phyloP scores from a whole-genome alignment of 805 yeast species.

The Candida sakaeoensis region DNA sequence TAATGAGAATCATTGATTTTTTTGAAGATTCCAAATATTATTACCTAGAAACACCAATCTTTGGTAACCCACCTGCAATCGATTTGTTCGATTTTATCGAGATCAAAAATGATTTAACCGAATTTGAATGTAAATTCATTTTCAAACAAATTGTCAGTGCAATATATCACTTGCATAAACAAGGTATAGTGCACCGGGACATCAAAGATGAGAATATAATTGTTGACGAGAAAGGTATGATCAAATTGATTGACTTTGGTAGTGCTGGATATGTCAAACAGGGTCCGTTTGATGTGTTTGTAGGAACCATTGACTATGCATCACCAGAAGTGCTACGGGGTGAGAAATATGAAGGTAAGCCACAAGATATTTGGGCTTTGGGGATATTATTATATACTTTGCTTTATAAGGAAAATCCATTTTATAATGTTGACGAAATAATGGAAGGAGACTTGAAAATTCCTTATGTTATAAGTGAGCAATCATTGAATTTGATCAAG shows the following conservation, averaged over 20 bases:
- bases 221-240: constrained; percentile 74
- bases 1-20: constrained; percentile 80
- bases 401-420: constrained; percentile 91
- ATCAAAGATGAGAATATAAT: constrained; percentile 93
- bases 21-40: constrained; percentile 90
- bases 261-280: constrained; percentile 85
- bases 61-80: constrained; percentile 85
- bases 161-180: constrained; percentile 72
- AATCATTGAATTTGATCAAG: constrained; percentile 57
- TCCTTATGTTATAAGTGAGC: constrained; percentile 62
- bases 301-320: constrained; percentile 95
- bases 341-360: constrained; percentile 82
- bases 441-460: constrained; percentile 82
- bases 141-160: constrained; percentile 80
- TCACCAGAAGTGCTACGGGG: constrained; percentile 95
- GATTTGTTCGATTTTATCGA: constrained; percentile 93
- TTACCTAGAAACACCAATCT: constrained; percentile 87
- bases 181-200: constrained; percentile 91
- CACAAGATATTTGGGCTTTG: constrained; percentile 97
- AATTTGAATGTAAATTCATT: constrained; percentile 70
- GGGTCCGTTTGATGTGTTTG: constrained; percentile 97
- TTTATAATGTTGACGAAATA: constrained; percentile 91
- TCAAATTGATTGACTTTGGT: constrained; percentile 91
- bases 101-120: constrained; percentile 75
- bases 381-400: constrained; percentile 89